Percentiles rank a stretch among this genome's conserved stretches.
These are phyloP conservation scores for Hypericum androsaemum DNA, from an alignment of 345 rosid species.

Conservation along the genomic window DNA sequence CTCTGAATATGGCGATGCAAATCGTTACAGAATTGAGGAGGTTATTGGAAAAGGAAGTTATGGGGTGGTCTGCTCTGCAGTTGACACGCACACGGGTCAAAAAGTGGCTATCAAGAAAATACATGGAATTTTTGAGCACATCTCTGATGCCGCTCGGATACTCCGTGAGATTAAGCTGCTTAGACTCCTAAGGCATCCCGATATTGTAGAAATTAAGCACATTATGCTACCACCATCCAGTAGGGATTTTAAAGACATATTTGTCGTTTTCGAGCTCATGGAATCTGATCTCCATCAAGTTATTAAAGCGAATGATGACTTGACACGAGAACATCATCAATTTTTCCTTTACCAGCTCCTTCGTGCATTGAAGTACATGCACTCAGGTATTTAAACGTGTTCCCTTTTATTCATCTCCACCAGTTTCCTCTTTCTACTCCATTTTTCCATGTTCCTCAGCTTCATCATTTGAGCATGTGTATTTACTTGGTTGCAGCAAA, in stretches of 20 bases:
- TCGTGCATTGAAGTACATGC: constrained; percentile 88
- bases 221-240: constrained; percentile 92
- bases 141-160: constrained; percentile 85
- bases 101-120: constrained; percentile 91
- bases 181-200: constrained; percentile 79
- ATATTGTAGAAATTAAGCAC: constrained; percentile 90
- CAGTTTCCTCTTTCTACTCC: not conserved
- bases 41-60: constrained; percentile 91
- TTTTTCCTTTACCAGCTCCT: constrained; percentile 88
- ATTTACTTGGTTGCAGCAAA: constrained; percentile 56
- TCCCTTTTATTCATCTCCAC: not conserved
- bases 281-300: constrained; percentile 96
- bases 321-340: constrained; percentile 90
- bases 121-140: constrained; percentile 80
- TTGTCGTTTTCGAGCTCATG: constrained; percentile 96
- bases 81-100: constrained; percentile 71
- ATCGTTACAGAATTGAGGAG: constrained; percentile 74
- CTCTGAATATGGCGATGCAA: constrained; percentile 91
- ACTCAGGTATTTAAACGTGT: constrained; percentile 46
- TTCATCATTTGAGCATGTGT: constrained; percentile 7
- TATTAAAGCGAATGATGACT: constrained; percentile 91
- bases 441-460: not conserved
- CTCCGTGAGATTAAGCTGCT: constrained; percentile 86
- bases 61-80: constrained; percentile 90
- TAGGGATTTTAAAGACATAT: constrained; percentile 88